Evolutionary conservation across 257 asterid genomes (phyloP).

Genomic region (Solanum chmielewskii): DNA sequence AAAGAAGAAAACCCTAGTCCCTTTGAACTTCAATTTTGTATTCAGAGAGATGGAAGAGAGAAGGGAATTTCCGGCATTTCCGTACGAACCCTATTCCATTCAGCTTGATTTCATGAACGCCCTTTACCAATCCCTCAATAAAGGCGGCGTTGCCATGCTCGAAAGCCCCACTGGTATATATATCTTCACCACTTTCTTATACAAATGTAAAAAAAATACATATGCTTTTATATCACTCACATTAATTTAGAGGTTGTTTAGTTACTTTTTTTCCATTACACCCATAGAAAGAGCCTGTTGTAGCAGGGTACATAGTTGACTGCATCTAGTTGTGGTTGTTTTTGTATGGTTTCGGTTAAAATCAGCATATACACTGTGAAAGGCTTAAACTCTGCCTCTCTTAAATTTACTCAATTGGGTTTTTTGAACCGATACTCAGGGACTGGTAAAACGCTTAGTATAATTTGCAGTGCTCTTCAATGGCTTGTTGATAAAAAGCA

Average conservation of each 20-base stretch:
- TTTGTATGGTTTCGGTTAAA: not conserved
- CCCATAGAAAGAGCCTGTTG: not conserved
- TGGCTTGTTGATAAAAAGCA: constrained; percentile 78
- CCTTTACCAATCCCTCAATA: constrained; percentile 64
- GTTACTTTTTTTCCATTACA: not conserved
- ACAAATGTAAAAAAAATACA: not conserved
- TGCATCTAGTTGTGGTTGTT: not conserved
- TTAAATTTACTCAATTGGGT: not conserved
- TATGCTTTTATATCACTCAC: not conserved
- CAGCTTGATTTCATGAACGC: constrained; percentile 92
- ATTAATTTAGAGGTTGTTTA: not conserved
- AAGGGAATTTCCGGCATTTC: constrained; percentile 55
- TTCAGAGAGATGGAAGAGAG: constrained; percentile 18
- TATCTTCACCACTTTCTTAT: not conserved
- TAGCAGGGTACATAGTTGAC: not conserved
- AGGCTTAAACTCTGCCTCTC: not conserved
- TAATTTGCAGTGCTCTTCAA: constrained; percentile 93
- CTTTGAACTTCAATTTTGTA: not conserved
- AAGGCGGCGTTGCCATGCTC: constrained; percentile 93
- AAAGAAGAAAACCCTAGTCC: not conserved
- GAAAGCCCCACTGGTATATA: constrained; percentile 92
- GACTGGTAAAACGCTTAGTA: constrained; percentile 94
- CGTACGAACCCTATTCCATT: constrained; percentile 72
- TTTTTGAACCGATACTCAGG: constrained; percentile 29
- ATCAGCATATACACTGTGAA: not conserved